Evolutionary conservation across 1,139 yeast genomes (phyloP).

Genomic region (Candida sp.): DNA sequence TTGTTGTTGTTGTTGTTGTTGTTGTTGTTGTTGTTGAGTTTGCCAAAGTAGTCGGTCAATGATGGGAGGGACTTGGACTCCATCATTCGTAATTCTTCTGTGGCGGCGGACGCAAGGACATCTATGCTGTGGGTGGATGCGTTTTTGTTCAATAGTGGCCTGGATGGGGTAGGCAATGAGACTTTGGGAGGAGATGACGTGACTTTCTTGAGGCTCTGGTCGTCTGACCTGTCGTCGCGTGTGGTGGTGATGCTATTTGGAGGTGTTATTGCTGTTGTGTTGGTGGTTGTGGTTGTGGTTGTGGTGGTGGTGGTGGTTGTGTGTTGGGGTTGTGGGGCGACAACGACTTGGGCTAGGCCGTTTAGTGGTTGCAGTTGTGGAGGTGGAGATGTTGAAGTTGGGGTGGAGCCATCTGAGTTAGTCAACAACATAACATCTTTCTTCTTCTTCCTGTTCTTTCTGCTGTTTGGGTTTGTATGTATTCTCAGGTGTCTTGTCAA

Average conservation of each 20-base stretch:
- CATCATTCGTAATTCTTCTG: constrained; percentile 68
- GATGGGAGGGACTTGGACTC: constrained; percentile 71
- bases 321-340: not conserved
- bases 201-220: not conserved
- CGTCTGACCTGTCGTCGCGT: not conserved
- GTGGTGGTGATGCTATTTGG: not conserved
- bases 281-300: not conserved
- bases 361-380: not conserved
- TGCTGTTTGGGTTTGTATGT: constrained; percentile 59
- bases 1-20: not conserved
- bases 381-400: not conserved
- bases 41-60: constrained; percentile 57
- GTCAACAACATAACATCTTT: constrained; percentile 12
- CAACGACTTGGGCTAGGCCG: not conserved
- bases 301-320: not conserved
- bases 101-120: constrained; percentile 80
- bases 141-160: constrained; percentile 12
- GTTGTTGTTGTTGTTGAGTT: constrained; percentile 1
- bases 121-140: constrained; percentile 57
- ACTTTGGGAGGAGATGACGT: constrained; percentile 3
- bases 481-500: constrained; percentile 69
- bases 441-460: constrained; percentile 37
- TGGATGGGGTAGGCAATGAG: constrained; percentile 5
- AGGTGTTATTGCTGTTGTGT: not conserved
- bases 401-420: not conserved